Base-by-base conservation (phyloP, 768 basidiomycete species). In the Trametes villosa region DNA sequence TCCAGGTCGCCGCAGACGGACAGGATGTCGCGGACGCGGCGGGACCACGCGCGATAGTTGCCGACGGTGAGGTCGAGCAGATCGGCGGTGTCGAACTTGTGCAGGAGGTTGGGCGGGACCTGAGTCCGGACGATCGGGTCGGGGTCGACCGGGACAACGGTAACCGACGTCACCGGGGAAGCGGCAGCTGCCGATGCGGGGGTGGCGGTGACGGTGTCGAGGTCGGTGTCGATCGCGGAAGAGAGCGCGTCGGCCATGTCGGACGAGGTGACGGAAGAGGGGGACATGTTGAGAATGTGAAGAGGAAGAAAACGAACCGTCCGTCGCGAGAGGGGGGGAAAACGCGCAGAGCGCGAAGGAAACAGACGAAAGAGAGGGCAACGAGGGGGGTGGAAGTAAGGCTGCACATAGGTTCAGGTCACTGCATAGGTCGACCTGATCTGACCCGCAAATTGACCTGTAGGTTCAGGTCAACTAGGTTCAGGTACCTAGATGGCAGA, bases 11-110 rank as follows among this genome's bases (percentile, higher is more conserved):
- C 54, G 13, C 18, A 7, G 45, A 56, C 13, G 15, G 22, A 9
- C 22, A 56, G 54, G 24, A 29, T 26, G 15, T 26, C 26, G 0
- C 3, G 20, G 8, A 56, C 31, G 22, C 22, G 13, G 22, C 27
- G 20, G 4, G 27, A 29, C 54, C 54, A 56, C 6, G n/a, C 17
- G 18, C 33, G 45, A 33, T 46, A 56, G 24, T 56, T 56, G 54
- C 45, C 31, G 8, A 18, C 9, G 22, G 15, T 38, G 6, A 56
- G 45, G 13, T 56, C 54, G 13, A 56, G 54, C 0, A 56, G 24
- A 3, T 38, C 24, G 2, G 24, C 31, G 6, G 20, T 20, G 20
- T 30, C 18, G 33, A 46, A 34, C 5, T 38, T 24, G 13, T 11
- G 20, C 1, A 34, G 45, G 33, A 38, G 26, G 9, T 12, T 18